Base-by-base conservation (phyloP, 2,329 filamentous ascomycete species). In the Colletotrichum higginsianum region DNA sequence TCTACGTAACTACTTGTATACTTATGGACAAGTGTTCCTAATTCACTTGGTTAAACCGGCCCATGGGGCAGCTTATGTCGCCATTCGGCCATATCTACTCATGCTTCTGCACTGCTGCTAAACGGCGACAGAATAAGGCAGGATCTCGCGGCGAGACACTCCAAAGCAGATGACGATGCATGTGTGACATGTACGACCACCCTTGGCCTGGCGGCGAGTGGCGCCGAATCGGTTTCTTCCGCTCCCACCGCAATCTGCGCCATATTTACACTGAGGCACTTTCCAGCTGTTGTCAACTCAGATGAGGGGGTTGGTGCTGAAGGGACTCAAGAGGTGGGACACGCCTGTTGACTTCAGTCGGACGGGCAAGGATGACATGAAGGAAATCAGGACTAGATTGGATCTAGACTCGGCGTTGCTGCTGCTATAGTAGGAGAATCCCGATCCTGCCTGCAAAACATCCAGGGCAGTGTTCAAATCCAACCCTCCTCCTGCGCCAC, bases 191-290 rank as follows among this genome's bases (percentile, higher is more conserved):
- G 30, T 52, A 35, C 38, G 23, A 47, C 18, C 38, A 46, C 23
- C 53, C 18, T 53, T 52, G 40, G 26, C 58, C 23, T 65, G 44
- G 49, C 56, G 46, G 13, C 23, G 44, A 18, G 61, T 69, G 53
- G 53, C 61, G 38, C 46, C 47, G 52, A 52, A 69, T 46, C 61
- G 47, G 13, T 21, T 50, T 46, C 60, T 57, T 15, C n/a, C 21
- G 18, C 46, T 55, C 60, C 66, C 66, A 69, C 52, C 46, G 61
- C 46, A 42, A 44, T 52, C 46, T 46, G 13, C 38, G 23, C 38
- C 12, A 26, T 18, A 21, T 42, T 18, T 11, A 4, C n/a, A 42
- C 11, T 8, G 21, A 23, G 16, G 23, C 47, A 42, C 38, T 53
- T 46, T 16, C n/a, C 16, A 57, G 16, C 38, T 9, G 61, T 30